A percentile compares a stretch with the other conserved stretches of the same genome.
Conservation (phyloP, 805 yeast species). For the Kluyveromyces starmeri region DNA sequence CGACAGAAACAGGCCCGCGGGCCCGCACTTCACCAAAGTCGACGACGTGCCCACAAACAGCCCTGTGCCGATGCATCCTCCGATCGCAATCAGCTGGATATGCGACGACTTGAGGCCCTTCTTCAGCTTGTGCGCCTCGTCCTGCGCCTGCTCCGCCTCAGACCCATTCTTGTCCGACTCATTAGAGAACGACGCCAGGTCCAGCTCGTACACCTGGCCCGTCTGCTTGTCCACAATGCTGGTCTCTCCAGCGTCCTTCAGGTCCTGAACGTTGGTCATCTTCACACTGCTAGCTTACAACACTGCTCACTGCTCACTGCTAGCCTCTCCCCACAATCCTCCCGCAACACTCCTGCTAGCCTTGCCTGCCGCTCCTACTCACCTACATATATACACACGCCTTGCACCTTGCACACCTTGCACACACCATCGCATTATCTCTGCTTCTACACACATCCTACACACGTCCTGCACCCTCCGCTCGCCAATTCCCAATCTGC, state of each 20-base stretch:
- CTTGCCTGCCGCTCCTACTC: too few species aligned
- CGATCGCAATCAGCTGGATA: constrained; percentile 72
- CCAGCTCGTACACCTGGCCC: constrained; percentile 9
- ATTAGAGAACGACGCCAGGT: constrained; percentile 5
- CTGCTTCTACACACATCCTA: too few species aligned
- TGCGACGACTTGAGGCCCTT: constrained; percentile 47
- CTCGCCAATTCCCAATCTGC: too few species aligned
- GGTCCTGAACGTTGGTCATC: constrained; percentile 6
- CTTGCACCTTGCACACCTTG: too few species aligned
- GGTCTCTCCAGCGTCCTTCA: constrained; percentile 10
- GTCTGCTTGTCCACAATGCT: constrained; percentile 8
- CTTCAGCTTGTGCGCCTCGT: constrained; percentile 7
- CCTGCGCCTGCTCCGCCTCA: not conserved
- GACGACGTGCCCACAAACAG: constrained; percentile 66
- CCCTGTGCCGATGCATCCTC: constrained; percentile 81
- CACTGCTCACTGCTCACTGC: too few species aligned
- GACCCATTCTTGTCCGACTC: constrained; percentile 2
- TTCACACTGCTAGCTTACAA: too few species aligned
- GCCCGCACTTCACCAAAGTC: constrained; percentile 58
- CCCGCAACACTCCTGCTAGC: too few species aligned
- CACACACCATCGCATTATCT: too few species aligned
- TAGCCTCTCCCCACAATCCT: too few species aligned
- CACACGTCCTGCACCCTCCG: too few species aligned
- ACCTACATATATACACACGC: too few species aligned
- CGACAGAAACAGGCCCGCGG: constrained; percentile 56